Base-by-base conservation (phyloP, 1,139 yeast genomes). In the Nakaseomyces bracarensis region DNA sequence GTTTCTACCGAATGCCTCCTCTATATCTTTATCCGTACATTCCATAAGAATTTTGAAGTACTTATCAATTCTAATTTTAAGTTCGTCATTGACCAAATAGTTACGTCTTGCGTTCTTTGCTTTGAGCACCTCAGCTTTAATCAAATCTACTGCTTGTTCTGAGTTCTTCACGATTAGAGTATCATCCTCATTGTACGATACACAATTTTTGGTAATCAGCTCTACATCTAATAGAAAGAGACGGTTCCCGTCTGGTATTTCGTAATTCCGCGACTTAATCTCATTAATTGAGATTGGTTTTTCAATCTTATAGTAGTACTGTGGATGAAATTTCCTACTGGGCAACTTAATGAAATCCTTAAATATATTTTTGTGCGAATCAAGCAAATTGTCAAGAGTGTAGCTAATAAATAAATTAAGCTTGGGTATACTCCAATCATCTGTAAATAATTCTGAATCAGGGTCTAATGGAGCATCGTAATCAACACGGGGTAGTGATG, bases 261-360 rank as follows among this genome's bases (percentile, higher is more conserved):
- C 42, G 65, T 63, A 54, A 69, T 78, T 54, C 60, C 68, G 57
- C 9, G 60, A 56, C 49, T 69, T 74, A 35, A 82, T 79, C 50
- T 83, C 94, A 38, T 74, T 63, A 10, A 84, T 60, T 1, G 91
- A 78, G 8, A 83, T 74, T 3, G 95, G 94, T n/a, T 66, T 58
- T 20, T 63, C 61, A 27, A 84, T 77, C 46, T 80, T 69, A 42
- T 76, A 73, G 58, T 80, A 83, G 63, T 89, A 91, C 55, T 84
- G 93, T 0, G 96, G 95, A 51, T 83, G 86, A 30, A 75, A 66
- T 51, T 81, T 81, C 55, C 76, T 81, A 28, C 82, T 71, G 2
- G 95, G 96, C 33, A 85, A 66, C 52, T 78, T 77, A 44, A 77
- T 59, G 55, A 83, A 83, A 41, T 82, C 77, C 14, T 69, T 69